Base-by-base conservation (phyloP, 208 protist genomes). In the Trypanosoma brucei region DNA sequence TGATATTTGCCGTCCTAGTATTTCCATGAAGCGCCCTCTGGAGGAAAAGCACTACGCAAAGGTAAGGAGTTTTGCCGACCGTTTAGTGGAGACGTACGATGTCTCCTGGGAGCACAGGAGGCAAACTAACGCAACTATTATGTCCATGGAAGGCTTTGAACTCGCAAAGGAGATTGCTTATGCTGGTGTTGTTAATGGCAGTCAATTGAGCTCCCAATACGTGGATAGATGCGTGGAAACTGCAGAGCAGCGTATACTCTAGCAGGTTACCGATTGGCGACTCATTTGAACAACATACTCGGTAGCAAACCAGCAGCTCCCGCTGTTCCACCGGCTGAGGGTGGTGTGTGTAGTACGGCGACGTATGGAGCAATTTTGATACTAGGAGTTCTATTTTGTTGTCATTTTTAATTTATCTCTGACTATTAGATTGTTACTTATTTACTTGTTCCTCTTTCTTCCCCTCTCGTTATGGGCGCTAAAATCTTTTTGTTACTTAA, bases 101-200 rank as follows among this genome's bases (percentile, higher is more conserved):
- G 77, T 83, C 48, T 38, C 72, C 0, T 38, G 35, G 0, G 31
- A n/a, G 5, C 14, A 84, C 55, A 68, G 55, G 37, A 58, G 35
- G 0, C 37, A 77, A 35, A 55, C 6, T n/a, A 66, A 82, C 33
- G 31, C 60, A 11, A 39, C 56, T 42, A 46, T 30, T 5, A 86
- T 89, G 51, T 81, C 80, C 0, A 14, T 69, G 0, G 87, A 96
- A 61, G 91, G 87, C 65, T 75, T 83, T 70, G 52, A 31, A 0
- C 74, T 79, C 44, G 91, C 84, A 0, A 68, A 91, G 14, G 83
- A 91, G 59, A 76, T 68, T 35, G 73, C 63, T n/a, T 96, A 96
- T 72, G 57, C 67, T 3, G 81, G 65, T 35, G 62, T 89, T 13
- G 14, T 22, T 9, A 50, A 79, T 22, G 76, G 70, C 2, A 62